Percentiles rank a stretch among this genome's conserved stretches.
These are phyloP conservation scores for Lyophyllum decastes DNA, from an alignment of 768 basidiomycete species.

Conservation along the genomic window DNA sequence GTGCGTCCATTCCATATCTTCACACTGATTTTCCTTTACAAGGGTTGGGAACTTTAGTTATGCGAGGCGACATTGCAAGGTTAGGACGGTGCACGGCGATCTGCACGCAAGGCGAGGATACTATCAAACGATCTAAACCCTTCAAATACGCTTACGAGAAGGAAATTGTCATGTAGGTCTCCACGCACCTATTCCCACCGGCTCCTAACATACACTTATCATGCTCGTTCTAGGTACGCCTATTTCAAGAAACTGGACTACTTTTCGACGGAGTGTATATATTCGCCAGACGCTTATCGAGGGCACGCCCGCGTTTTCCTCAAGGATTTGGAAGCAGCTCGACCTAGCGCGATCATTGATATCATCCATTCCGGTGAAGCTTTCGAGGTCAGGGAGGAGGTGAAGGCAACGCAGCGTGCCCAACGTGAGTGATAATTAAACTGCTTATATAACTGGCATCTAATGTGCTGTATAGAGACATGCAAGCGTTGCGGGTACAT, in stretches of 20 bases:
- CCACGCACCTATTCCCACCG: not conserved
- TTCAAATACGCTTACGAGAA: constrained; percentile 99
- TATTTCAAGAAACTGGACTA: constrained; percentile 99
- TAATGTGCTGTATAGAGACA: constrained; percentile 56
- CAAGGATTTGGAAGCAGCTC: constrained; percentile 92
- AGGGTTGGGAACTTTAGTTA: constrained; percentile 58
- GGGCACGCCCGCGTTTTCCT: constrained; percentile 94
- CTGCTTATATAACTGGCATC: not conserved
- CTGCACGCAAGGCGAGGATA: constrained; percentile 95
- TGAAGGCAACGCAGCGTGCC: constrained; percentile 79
- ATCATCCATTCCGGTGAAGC: constrained; percentile 97
- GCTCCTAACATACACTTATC: not conserved
- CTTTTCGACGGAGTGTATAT: constrained; percentile 99
- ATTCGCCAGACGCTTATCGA: constrained; percentile 97
- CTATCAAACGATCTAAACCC: constrained; percentile 96
- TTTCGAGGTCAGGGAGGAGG: constrained; percentile 82
- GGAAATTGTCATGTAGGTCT: constrained; percentile 95
- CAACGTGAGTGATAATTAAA: constrained; percentile 63
- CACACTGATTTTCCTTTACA: not conserved
- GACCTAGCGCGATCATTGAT: constrained; percentile 95
- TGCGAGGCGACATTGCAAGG: constrained; percentile 96
- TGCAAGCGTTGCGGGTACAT: constrained; percentile 95
- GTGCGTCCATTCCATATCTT: constrained; percentile 47
- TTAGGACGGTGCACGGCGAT: constrained; percentile 93
- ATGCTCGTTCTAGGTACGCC: constrained; percentile 71